phyloP scores from a whole-genome alignment of 805 yeast genomes.

The Wickerhamiella musiphila region DNA sequence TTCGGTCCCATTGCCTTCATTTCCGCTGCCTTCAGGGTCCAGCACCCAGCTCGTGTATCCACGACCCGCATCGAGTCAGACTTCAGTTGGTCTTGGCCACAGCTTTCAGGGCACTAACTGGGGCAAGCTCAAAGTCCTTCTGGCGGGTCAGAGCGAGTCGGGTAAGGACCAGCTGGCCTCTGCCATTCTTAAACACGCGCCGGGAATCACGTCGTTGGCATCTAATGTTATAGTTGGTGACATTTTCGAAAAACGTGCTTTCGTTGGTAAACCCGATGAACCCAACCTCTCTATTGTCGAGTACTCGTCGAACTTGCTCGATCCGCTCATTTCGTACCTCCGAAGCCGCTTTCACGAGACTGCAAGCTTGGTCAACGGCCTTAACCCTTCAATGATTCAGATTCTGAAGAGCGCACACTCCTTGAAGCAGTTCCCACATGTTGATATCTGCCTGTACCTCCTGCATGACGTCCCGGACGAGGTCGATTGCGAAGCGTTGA shows the following conservation, averaged over 20 bases:
- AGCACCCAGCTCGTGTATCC: too few relatives aligned
- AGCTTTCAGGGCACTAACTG: neutral
- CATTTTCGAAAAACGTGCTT: too few relatives aligned
- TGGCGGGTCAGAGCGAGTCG: slow-evolving; percentile 4
- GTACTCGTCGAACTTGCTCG: too few relatives aligned
- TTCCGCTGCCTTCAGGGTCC: too few relatives aligned
- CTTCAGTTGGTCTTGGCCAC: too few relatives aligned
- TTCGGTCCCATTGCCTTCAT: too few relatives aligned
- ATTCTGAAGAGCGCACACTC: slow-evolving; percentile 4
- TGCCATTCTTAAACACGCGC: slow-evolving; percentile 2
- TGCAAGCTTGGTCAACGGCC: slow-evolving; percentile 8
- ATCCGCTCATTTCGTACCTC: slow-evolving; percentile 1
- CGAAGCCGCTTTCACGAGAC: slow-evolving; percentile 6
- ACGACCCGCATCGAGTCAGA: too few relatives aligned
- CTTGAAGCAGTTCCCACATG: slow-evolving; percentile 7
- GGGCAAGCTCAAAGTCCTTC: slow-evolving; percentile 8
- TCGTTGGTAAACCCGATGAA: too few relatives aligned
- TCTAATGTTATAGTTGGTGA: neutral
- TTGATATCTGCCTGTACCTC: slow-evolving; percentile 7
- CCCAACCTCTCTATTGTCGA: too few relatives aligned
- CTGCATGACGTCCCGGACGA: slow-evolving; percentile 1
- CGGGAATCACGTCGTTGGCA: too few relatives aligned
- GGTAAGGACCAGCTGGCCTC: slow-evolving; percentile 7
- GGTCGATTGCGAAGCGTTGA: slow-evolving; percentile 4
- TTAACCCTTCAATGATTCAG: slow-evolving; percentile 4